These are phyloP conservation scores for Fusarium sp. DNA, from an alignment of 2,329 filamentous ascomycete genomes.

Conservation along the genomic window DNA sequence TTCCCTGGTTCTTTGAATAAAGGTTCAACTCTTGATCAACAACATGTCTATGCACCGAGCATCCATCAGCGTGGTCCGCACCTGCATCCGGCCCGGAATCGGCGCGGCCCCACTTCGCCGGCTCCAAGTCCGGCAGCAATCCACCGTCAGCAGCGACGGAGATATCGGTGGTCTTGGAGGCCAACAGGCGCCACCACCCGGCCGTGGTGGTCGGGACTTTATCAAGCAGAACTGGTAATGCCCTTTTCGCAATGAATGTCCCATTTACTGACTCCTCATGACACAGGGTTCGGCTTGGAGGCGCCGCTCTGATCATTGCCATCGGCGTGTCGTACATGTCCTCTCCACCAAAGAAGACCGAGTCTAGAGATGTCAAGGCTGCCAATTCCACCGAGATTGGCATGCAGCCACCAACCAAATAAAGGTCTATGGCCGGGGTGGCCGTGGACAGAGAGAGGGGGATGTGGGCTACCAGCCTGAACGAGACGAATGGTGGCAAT, in stretches of 20 bases:
- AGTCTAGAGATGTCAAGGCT: constrained; percentile 1
- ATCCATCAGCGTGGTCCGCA: not conserved
- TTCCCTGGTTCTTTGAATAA: not conserved
- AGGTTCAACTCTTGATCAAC: not conserved
- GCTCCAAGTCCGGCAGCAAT: constrained; percentile 7
- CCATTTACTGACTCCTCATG: not conserved
- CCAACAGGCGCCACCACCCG: constrained; percentile 2
- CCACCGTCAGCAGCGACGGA: constrained; percentile 8
- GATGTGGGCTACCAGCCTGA: not conserved
- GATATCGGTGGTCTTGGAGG: constrained; percentile 3
- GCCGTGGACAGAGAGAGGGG: not conserved
- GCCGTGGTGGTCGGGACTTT: not conserved
- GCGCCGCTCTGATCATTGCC: not conserved
- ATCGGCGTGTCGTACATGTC: constrained; percentile 1
- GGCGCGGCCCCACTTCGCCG: constrained; percentile 12
- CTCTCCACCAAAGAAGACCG: not conserved
- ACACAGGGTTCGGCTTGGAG: not conserved
- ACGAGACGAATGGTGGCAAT: not conserved
- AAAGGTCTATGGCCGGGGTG: not conserved
- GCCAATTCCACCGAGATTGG: constrained; percentile 6
- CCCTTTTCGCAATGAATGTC: not conserved
- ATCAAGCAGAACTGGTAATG: constrained; percentile 6
- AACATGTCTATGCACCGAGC: not conserved
- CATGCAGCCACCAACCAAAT: not conserved
- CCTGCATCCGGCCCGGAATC: not conserved